phyloP scores from a whole-genome alignment of 2,329 filamentous ascomycete species.

The Lasiodiplodia sp. region DNA sequence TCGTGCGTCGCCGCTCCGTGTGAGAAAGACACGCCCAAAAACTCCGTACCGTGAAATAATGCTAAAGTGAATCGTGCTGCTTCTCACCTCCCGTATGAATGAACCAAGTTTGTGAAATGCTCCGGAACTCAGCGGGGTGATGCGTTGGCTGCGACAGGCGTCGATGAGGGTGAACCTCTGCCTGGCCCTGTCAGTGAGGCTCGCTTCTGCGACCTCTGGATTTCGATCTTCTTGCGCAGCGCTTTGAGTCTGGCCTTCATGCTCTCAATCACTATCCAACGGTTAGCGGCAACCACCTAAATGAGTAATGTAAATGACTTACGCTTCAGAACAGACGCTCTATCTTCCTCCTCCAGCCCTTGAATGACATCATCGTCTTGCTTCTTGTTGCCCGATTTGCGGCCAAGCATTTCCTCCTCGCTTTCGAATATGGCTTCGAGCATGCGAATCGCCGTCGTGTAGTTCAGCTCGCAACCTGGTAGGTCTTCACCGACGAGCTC shows the following conservation, averaged over 20 bases:
- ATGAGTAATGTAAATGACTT: slow-evolving; percentile 47
- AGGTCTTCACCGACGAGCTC: slow-evolving; percentile 94
- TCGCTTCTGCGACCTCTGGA: slow-evolving; percentile 42
- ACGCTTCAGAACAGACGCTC: slow-evolving; percentile 77
- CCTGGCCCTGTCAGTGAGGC: slow-evolving; percentile 30
- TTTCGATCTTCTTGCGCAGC: slow-evolving; percentile 56
- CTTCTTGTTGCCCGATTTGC: slow-evolving; percentile 55
- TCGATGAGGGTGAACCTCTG: slow-evolving; percentile 24
- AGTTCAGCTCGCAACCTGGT: slow-evolving; percentile 86
- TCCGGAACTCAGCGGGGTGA: slow-evolving; percentile 19
- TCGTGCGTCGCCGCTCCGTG: slow-evolving; percentile 17
- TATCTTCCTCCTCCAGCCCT: slow-evolving; percentile 72
- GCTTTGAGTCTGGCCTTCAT: slow-evolving; percentile 51
- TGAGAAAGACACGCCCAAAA: slow-evolving; percentile 26
- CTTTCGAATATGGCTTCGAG: slow-evolving; percentile 90
- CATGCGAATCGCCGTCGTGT: slow-evolving; percentile 92
- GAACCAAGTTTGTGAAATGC: not conserved
- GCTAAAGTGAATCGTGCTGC: slow-evolving; percentile 12
- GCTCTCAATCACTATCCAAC: slow-evolving; percentile 53
- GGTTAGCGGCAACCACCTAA: not conserved
- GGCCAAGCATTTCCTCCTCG: slow-evolving; percentile 66
- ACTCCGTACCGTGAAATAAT: slow-evolving; percentile 26
- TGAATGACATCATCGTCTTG: slow-evolving; percentile 58
- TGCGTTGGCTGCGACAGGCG: slow-evolving; percentile 18
- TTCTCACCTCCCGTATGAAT: not conserved